A percentile compares a stretch with the other conserved stretches of the same genome.
These are phyloP conservation scores for Pythium insidiosum DNA, from an alignment of 352 stramenopile species.

Conservation along the genomic window DNA sequence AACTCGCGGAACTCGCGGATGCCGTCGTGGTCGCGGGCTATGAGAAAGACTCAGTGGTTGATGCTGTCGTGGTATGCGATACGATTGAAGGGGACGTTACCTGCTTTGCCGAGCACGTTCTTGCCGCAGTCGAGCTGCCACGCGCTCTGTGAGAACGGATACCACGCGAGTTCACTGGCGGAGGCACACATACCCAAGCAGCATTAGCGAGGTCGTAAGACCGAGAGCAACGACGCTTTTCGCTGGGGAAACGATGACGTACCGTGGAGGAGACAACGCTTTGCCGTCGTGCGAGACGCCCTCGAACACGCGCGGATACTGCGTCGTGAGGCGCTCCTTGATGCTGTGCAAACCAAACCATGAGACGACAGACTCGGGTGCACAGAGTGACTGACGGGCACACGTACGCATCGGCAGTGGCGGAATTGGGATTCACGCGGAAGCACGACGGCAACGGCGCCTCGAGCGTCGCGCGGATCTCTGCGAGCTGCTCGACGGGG, in stretches of 20 bases:
- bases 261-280: constrained; percentile 30
- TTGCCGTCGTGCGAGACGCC: constrained; percentile 19
- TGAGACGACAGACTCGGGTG: no score
- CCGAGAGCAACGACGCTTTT: no score
- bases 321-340: constrained; percentile 29
- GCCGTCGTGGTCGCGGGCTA: constrained; percentile 38
- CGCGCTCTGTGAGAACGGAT: constrained; percentile 37
- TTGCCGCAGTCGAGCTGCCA: constrained; percentile 75
- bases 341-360: constrained; percentile 17
- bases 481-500: constrained; percentile 21
- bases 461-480: constrained; percentile 39
- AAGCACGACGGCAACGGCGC: constrained; percentile 63
- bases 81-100: no score
- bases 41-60: constrained; percentile 1
- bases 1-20: constrained; percentile 89
- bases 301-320: constrained; percentile 38
- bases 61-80: no score
- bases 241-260: no score
- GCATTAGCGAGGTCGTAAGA: neutral
- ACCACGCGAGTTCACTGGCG: constrained; percentile 50
- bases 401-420: constrained; percentile 17
- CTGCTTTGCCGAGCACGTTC: constrained; percentile 44
- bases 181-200: neutral
- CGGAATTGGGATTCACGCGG: constrained; percentile 43
- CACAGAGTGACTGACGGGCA: no score